Evolutionary conservation across 2,329 filamentous ascomycete species (phyloP).

Genomic region (Tolypocladium nubicola): DNA sequence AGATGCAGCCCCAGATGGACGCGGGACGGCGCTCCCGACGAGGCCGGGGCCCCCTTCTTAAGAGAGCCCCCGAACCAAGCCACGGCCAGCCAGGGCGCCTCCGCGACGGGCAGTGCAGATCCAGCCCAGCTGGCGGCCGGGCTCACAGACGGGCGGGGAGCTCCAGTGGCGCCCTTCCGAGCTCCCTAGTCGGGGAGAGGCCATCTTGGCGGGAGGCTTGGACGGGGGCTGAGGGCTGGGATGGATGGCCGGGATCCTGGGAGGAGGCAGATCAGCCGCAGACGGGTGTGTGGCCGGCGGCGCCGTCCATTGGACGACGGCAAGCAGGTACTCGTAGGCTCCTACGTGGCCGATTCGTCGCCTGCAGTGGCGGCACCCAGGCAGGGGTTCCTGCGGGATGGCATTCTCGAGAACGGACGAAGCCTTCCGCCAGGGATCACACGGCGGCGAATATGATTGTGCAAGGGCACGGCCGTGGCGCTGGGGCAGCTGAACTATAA

Average conservation of each 20-base stretch:
- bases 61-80: neutral
- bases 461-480: no score
- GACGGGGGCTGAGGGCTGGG: neutral
- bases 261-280: neutral
- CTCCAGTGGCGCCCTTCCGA: neutral
- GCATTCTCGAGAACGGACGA: no score
- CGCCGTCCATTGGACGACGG: no score
- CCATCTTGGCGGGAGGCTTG: neutral
- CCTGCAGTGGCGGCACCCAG: no score
- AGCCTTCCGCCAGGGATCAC: no score
- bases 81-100: neutral
- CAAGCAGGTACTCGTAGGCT: no score
- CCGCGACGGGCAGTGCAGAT: neutral
- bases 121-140: neutral
- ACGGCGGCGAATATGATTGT: no score
- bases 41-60: neutral
- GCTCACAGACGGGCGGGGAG: neutral
- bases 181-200: neutral
- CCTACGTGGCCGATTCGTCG: no score
- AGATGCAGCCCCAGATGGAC: neutral
- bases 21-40: neutral
- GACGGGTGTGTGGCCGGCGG: no score
- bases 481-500: no score
- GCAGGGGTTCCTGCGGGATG: no score
- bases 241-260: neutral